Conservation (phyloP, 2,329 filamentous ascomycete species). For the Colletotrichum coccodes region DNA sequence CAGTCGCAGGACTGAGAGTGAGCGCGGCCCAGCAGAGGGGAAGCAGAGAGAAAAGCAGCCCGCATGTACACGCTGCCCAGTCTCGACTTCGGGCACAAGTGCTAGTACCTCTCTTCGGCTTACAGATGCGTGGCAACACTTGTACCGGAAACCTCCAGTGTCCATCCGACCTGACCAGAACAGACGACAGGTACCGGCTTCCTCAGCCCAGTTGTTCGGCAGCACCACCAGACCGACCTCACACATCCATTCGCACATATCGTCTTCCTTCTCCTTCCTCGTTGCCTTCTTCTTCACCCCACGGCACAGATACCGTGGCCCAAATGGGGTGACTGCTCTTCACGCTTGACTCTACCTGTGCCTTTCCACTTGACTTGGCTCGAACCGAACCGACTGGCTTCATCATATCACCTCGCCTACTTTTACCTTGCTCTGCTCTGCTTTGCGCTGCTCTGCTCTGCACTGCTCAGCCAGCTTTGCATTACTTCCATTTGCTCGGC, state of each 20-base stretch:
- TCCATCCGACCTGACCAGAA: not conserved
- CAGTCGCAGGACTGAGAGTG: slow-evolving; percentile 1
- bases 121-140: not conserved
- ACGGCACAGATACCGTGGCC: not conserved
- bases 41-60: too few relatives aligned
- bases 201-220: not conserved
- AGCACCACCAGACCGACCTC: not conserved
- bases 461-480: not conserved
- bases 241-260: slow-evolving; percentile 2
- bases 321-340: not conserved
- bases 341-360: not conserved
- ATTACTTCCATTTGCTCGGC: not conserved
- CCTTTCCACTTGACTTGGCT: slow-evolving; percentile 4
- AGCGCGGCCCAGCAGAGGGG: not conserved
- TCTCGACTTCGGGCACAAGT: not conserved
- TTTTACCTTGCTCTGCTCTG: not conserved
- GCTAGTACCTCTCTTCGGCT: not conserved
- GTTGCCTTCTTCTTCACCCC: not conserved
- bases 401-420: not conserved
- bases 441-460: not conserved
- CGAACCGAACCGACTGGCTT: not conserved
- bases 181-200: not conserved
- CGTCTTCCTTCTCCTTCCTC: not conserved
- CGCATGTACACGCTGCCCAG: not conserved
- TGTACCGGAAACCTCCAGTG: not conserved